Evolutionary conservation across 2,329 filamentous ascomycete species (phyloP), one percentile per base, ranked within the genome.

Genomic region (Cryphonectria parasitica): DNA sequence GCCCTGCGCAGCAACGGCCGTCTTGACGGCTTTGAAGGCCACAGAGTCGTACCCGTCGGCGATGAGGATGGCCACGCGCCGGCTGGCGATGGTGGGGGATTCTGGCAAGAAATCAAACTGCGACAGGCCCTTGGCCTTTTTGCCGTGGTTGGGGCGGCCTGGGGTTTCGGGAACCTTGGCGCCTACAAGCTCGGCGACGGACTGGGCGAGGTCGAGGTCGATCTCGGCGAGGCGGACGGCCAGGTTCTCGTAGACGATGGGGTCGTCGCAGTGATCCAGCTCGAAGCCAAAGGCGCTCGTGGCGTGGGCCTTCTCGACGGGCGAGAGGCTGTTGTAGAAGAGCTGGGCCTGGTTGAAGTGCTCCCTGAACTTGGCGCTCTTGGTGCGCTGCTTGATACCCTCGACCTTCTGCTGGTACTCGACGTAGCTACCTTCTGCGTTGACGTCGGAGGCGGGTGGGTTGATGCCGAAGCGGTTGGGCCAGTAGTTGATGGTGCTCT

Each of bases 191-290:
- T 90, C 86, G 0, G 91, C 91, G 0, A 95, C 91, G 0, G 83
- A 82, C 77, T 91, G 86, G 0, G 93, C 91, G 0, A 96, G 87
- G 0, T 82, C 83, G 0, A 93, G 82, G 70, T 94, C 90, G 67
- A 96, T 93, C 52, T 95, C 91, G 1, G 88, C 84, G 0, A 96
- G 83, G 1, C 92, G 88, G 73, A 89, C 80, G 0, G 87, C 87
- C 79, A 95, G 86, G 39, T 91, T 87, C 73, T 91, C 87, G 79
- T 94, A 95, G 0, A 96, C 92, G 13, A 92, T 79, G 0, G 90
- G 88, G 58, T 96, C 93, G 31, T 95, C 92, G 77, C 93, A 96
- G 79, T 95, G 92, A 76, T 94, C 92, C 0, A 96, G 83, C 80
- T 93, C 91, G 76, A 93, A 94, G 3, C 84, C 83, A 15, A 93